Conservation (phyloP, 805 yeast species). For the Metschnikowia continentalis region DNA sequence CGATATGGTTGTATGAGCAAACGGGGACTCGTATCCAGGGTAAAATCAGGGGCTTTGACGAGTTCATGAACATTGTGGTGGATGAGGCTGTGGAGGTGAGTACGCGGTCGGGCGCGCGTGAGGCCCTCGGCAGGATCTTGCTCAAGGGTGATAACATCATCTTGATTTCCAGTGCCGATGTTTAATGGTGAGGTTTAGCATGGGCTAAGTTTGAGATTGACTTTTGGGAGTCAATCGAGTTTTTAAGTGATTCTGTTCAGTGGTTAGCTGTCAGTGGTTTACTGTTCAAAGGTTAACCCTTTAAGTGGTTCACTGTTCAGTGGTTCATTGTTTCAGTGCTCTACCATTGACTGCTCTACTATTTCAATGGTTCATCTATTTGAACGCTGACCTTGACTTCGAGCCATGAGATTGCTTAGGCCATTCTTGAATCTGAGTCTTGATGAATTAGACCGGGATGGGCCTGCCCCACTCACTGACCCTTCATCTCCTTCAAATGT, state of each 20-base stretch:
- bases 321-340: no score
- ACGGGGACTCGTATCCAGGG: slow-evolving; percentile 75
- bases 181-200: not conserved
- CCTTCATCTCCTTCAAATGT: slow-evolving; percentile 8
- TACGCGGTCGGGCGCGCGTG: slow-evolving; percentile 43
- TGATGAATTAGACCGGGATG: slow-evolving; percentile 7
- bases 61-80: slow-evolving; percentile 81
- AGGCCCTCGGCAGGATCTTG: slow-evolving; percentile 67
- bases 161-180: slow-evolving; percentile 47
- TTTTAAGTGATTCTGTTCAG: no score
- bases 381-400: not conserved
- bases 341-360: no score
- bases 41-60: slow-evolving; percentile 87
- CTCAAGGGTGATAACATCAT: slow-evolving; percentile 94
- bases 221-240: no score
- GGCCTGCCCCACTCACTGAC: not conserved
- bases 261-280: no score
- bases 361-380: no score
- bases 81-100: slow-evolving; percentile 65
- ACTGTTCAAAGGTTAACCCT: no score
- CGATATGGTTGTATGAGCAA: slow-evolving; percentile 90
- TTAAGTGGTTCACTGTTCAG: no score
- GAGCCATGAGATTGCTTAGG: slow-evolving; percentile 6
- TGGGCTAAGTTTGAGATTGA: not conserved
- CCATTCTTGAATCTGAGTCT: slow-evolving; percentile 8